Base-by-base conservation (phyloP, 352 stramenopile genomes). In the Phytopythium boreale region DNA sequence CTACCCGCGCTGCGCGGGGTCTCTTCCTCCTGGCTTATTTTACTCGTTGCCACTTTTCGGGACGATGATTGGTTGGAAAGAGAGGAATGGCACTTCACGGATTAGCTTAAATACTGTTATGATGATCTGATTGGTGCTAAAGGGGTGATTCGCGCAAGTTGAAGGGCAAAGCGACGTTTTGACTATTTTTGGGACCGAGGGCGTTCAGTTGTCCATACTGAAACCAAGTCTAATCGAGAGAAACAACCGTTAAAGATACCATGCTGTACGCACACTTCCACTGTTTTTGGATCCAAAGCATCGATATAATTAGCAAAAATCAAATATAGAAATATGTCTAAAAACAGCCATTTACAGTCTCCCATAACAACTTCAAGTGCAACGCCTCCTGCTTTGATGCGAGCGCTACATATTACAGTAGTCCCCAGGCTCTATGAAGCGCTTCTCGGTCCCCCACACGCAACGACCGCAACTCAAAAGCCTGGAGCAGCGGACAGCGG, bases 171-270 rank as follows among this genome's bases (percentile, higher is more conserved):
- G 44, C 44, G 22, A 10, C 34, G 10, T 39, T 39, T 39, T 39
- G 2, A 26, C 46, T 52, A 52, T 52, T 50, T 27, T 31, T 19
- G 24, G 22, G 15, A 39, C 20, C 5, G 20, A 50, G n/a, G 43
- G 0, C 43, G 26, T 56, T 56, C 49, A 36, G 49, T 37, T 56
- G 26, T 22, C 4, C 27, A 56, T 56, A 56, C 49, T 56, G 26
- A 37, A 37, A 7, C 49, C 27, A 24, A 56, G 49, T 56, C 26
- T 37, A 34, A 53, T 53, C 22, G 14, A 22, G 24, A 4, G 12
- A 37, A 39, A 14, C 49, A 56, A 39, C 49, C 49, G 49, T 56
- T 56, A 15, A 56, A 56, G 49, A 56, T 56, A 56, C 26, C 6
- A 6, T 51, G 0, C 24, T 51, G 24, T 20, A n/a, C n/a, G n/a